These are phyloP conservation scores for Phytophthora kernoviae DNA, from an alignment of 352 stramenopile species.

Conservation along the genomic window DNA sequence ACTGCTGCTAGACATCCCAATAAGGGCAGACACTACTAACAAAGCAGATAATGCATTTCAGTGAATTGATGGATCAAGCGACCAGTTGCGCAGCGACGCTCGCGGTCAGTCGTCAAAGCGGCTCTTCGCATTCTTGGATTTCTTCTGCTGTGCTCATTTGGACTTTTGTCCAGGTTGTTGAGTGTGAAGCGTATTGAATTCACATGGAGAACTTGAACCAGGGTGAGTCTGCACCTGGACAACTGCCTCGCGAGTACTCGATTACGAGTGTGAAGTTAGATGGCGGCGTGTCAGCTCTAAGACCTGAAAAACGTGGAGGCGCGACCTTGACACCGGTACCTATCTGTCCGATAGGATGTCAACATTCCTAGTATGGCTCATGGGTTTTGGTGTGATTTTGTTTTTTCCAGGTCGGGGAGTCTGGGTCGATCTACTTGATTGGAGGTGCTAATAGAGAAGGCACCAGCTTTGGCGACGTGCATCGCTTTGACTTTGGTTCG, in stretches of 20 bases:
- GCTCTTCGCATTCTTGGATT: conserved; percentile 15
- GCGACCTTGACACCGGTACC: conserved; percentile 59
- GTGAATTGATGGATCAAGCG: no score
- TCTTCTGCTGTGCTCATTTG: conserved; percentile 21
- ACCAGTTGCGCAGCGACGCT: not conserved
- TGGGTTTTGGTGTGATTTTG: not conserved
- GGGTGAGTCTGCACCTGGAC: not conserved
- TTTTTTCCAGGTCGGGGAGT: conserved; percentile 28
- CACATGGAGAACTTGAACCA: conserved; percentile 8
- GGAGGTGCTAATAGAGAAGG: conserved; percentile 62
- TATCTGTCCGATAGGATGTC: not conserved
- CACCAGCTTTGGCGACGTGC: conserved; percentile 57
- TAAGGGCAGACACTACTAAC: no score
- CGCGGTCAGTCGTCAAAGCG: conserved; percentile 8
- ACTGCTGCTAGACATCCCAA: not conserved
- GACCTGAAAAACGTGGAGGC: conserved; percentile 43
- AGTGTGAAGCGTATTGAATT: no score
- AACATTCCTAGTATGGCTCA: not conserved
- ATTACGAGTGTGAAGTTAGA: conserved; percentile 6
- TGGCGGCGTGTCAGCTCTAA: conserved; percentile 2
- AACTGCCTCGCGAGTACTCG: not conserved
- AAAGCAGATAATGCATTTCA: no score
- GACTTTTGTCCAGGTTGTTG: conserved; percentile 6
- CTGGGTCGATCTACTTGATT: conserved; percentile 59
- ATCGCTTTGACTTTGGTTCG: conserved; percentile 59